Base-by-base conservation (phyloP, 2,329 filamentous ascomycete species). In the Dactylellina haptotyla region DNA sequence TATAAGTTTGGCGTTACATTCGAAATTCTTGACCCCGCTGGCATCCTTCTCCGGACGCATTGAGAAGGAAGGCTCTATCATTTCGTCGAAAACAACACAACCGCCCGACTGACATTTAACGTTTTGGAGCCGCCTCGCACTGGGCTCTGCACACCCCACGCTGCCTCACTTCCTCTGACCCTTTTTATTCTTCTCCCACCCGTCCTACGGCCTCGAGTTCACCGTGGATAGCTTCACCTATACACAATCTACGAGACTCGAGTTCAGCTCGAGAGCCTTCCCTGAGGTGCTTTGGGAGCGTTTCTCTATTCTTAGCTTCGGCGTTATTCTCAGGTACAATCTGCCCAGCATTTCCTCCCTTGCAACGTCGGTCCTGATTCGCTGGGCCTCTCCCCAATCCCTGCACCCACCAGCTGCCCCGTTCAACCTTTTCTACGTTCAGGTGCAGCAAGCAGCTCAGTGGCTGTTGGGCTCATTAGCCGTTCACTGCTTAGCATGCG, bases 1-100 rank as follows among this genome's bases (percentile, higher is more conserved):
- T 65, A 65, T 65, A 65, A 65, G 45, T 46, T 45, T 62, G 26
- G 50, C 56, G 61, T 65, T 65, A 65, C 61, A 65, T 34, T 34
- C 32, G 6, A n/a, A n/a, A n/a, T 65, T 65, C 50, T 48, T 26
- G 34, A 50, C 43, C 39, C 26, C 59, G 46, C 34, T 37, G 39
- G 39, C 39, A 48, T 45, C 26, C 26, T 43, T n/a, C n/a, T n/a
- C n/a, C n/a, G n/a, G n/a, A n/a, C n/a, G n/a, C n/a, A n/a, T n/a
- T n/a, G n/a, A n/a, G n/a, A n/a, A n/a, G n/a, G n/a, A 20, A 32
- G 46, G 58, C 45, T 45, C 54, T 20, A 28, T 20, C 46, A 18
- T 28, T 41, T n/a, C 2, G 51, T 26, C 25, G 26, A 14, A 54
- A 48, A 14, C 59, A 43, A 45, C 32, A 26, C 58, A 53, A 63